Conservation (phyloP, 495 filamentous ascomycete genomes). For the Penicillium antarcticum region DNA sequence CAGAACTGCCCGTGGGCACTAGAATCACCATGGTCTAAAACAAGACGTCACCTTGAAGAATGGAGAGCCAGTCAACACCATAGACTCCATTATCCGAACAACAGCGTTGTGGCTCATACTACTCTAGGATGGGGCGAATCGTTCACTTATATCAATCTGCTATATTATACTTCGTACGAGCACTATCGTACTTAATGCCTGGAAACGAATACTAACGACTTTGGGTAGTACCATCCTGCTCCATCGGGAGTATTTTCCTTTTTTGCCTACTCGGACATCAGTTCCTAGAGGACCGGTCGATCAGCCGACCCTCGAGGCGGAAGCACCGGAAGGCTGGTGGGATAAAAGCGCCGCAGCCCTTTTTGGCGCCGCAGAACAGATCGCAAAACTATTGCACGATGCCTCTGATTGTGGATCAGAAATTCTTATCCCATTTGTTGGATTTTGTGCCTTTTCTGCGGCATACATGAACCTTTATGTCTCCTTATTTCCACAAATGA, state of each 20-base stretch:
- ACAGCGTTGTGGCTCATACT: conserved; percentile 14
- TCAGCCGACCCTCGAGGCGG: conserved; percentile 14
- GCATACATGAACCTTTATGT: conserved; percentile 25
- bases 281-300: conserved; percentile 18
- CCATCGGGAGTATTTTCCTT: conserved; percentile 25
- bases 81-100: conserved; percentile 19
- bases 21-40: conserved; percentile 18
- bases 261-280: conserved; percentile 14
- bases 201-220: not conserved
- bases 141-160: conserved; percentile 24
- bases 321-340: conserved; percentile 21
- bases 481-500: conserved; percentile 21
- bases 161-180: conserved; percentile 19
- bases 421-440: conserved; percentile 19
- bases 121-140: conserved; percentile 19
- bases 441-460: conserved; percentile 26
- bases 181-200: not conserved
- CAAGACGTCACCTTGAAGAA: conserved; percentile 8
- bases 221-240: conserved; percentile 16
- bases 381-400: conserved; percentile 17
- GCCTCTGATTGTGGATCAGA: conserved; percentile 14
- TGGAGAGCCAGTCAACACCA: conserved; percentile 20
- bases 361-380: conserved; percentile 14
- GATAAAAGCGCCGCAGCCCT: conserved; percentile 17
- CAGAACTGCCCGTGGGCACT: conserved; percentile 20